Percentiles rank a stretch among this genome's conserved stretches.
Conservation (phyloP, 768 basidiomycete genomes). For the Leccinum boreale region DNA sequence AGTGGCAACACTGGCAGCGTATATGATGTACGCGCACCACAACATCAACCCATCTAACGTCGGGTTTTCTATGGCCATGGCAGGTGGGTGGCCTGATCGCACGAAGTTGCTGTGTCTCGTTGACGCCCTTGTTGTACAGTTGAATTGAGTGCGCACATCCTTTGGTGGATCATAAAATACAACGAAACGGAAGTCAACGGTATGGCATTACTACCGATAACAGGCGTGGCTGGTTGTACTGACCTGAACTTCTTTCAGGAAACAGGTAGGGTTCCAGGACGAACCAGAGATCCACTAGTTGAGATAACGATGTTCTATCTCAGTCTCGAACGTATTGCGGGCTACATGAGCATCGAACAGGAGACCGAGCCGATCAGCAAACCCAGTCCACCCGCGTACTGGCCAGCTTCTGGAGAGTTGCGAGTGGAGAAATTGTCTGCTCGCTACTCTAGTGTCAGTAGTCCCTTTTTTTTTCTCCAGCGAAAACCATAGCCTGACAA, state of each 20-base stretch:
- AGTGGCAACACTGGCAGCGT: conserved; percentile 25
- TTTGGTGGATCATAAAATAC: conserved; percentile 22
- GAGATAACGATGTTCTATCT: not conserved
- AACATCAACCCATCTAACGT: conserved; percentile 15
- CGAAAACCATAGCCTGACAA: not conserved
- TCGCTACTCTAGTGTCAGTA: conserved; percentile 39
- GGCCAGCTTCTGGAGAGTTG: conserved; percentile 60
- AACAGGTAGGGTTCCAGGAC: conserved; percentile 16
- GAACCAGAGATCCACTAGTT: no score
- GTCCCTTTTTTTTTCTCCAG: not conserved
- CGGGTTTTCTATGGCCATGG: conserved; percentile 13
- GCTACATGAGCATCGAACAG: conserved; percentile 46
- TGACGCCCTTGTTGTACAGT: not conserved
- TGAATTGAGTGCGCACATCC: conserved; percentile 2
- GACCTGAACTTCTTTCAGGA: conserved; percentile 1
- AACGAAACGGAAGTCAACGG: conserved; percentile 17
- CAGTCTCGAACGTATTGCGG: conserved; percentile 36
- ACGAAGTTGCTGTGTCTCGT: not conserved
- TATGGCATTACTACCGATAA: not conserved
- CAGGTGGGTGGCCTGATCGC: conserved; percentile 5
- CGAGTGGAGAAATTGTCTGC: conserved; percentile 53
- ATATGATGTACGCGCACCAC: conserved; percentile 34
- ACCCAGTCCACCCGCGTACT: conserved; percentile 55
- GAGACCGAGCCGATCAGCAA: conserved; percentile 51
- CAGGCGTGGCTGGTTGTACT: conserved; percentile 2